Evolutionary conservation across 1,139 yeast genomes (phyloP).

Genomic region (Candida anutae): DNA sequence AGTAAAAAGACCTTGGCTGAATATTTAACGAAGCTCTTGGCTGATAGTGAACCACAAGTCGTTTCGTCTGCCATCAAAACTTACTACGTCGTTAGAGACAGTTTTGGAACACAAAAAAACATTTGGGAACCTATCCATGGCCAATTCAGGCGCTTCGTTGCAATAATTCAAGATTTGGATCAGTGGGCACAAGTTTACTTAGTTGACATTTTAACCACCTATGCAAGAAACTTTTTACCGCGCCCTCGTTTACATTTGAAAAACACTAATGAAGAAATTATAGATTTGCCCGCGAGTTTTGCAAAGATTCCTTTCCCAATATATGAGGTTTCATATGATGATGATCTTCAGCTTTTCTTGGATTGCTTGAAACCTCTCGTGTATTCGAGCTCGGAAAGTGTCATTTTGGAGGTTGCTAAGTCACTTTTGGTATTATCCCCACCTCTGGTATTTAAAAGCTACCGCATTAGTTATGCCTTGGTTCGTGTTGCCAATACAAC

Average conservation of each 20-base stretch:
- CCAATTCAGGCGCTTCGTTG: constrained; percentile 56
- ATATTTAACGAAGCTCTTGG: constrained; percentile 44
- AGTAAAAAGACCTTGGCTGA: constrained; percentile 35
- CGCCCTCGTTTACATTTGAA: constrained; percentile 35
- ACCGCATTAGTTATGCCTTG: constrained; percentile 43
- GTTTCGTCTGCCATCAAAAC: constrained; percentile 63
- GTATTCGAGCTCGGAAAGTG: constrained; percentile 49
- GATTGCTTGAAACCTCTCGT: constrained; percentile 36
- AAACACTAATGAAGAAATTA: constrained; percentile 15
- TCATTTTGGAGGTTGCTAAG: constrained; percentile 53
- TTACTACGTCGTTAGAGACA: constrained; percentile 36
- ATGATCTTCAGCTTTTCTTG: constrained; percentile 51
- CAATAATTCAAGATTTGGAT: constrained; percentile 49
- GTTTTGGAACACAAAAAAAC: constrained; percentile 20
- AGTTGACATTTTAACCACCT: constrained; percentile 59
- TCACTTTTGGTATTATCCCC: constrained; percentile 51
- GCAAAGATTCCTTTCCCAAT: constrained; percentile 17
- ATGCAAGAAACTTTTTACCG: constrained; percentile 53
- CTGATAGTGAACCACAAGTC: constrained; percentile 61
- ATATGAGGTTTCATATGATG: constrained; percentile 41
- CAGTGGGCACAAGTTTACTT: constrained; percentile 66
- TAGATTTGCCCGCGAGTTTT: constrained; percentile 35
- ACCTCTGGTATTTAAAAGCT: constrained; percentile 38
- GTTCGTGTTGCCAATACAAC: constrained; percentile 30
- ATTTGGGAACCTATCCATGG: constrained; percentile 65